These are phyloP conservation scores for Chlamydomonas reinhardtii DNA, from an alignment of 163 green algal species.

Conservation along the genomic window DNA sequence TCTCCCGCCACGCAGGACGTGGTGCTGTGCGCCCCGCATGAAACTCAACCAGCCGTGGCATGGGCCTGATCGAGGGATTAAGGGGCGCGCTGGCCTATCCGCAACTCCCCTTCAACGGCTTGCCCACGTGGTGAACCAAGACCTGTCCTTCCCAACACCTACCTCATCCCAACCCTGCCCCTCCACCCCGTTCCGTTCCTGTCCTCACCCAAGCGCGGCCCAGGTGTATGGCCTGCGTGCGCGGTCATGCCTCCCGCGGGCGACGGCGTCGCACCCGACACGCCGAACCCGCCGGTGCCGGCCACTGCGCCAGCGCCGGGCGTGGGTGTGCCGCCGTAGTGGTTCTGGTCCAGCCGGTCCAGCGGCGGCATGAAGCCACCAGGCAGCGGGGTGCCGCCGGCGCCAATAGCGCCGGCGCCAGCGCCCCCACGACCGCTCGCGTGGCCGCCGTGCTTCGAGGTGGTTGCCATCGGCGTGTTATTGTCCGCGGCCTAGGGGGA, in stretches of 20 bases:
- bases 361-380: conserved; percentile 35
- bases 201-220: conserved; percentile 31
- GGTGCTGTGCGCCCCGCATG: conserved; percentile 14
- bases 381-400: not conserved
- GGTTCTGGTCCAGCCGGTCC: conserved; percentile 36
- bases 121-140: not conserved
- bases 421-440: not conserved
- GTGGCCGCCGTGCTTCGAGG: not conserved
- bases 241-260: not conserved
- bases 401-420: too few species aligned
- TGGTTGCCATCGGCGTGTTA: conserved; percentile 1
- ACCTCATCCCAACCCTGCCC: not conserved
- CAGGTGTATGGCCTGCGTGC: conserved; percentile 3
- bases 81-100: not conserved
- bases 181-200: not conserved
- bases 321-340: conserved; percentile 40
- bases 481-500: conserved; percentile 17
- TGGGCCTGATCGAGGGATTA: conserved; percentile 19
- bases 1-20: not conserved
- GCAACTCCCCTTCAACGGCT: not conserved
- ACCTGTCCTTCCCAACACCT: not conserved
- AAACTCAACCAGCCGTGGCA: conserved; percentile 18
- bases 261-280: conserved; percentile 7
- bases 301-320: not conserved
- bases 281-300: not conserved